phyloP scores from a whole-genome alignment of 331 rosid genomes.

The Malus hybrid region DNA sequence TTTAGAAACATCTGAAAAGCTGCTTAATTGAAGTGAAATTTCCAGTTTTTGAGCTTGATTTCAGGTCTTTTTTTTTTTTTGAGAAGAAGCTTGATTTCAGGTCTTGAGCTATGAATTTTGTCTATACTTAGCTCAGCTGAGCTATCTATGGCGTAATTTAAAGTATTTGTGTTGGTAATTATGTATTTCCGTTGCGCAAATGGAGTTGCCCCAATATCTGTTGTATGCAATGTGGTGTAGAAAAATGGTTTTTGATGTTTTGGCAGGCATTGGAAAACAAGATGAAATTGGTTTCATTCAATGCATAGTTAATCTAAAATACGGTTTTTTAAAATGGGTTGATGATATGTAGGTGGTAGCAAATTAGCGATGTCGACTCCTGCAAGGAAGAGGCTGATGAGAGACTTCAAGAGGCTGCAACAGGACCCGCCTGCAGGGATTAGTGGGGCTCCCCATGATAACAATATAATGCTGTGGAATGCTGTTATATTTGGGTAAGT shows the following conservation, averaged over 20 bases:
- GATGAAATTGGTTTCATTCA: background rate
- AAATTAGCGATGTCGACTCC: slow-evolving; percentile 80
- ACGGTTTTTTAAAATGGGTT: background rate
- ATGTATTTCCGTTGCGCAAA: background rate
- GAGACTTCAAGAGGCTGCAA: slow-evolving; percentile 93
- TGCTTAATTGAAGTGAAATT: background rate
- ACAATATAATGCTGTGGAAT: slow-evolving; percentile 95
- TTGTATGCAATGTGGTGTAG: background rate
- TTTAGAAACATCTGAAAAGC: background rate
- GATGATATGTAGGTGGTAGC: slow-evolving; percentile 27
- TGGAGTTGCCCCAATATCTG: background rate
- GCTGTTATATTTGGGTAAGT: slow-evolving; percentile 95
- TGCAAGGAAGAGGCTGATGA: slow-evolving; percentile 91
- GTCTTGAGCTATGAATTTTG: background rate
- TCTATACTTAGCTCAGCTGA: background rate
- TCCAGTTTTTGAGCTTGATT: background rate
- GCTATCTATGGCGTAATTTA: too few species aligned
- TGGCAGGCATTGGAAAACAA: background rate
- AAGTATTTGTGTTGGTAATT: background rate
- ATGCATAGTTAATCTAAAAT: background rate
- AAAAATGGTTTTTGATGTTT: background rate
- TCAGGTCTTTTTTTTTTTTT: too few species aligned
- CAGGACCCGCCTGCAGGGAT: slow-evolving; percentile 95
- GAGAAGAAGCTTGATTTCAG: background rate
- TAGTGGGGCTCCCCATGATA: slow-evolving; percentile 97